phyloP scores from a whole-genome alignment of 306 rosid species.

The Lotus japonicus region DNA sequence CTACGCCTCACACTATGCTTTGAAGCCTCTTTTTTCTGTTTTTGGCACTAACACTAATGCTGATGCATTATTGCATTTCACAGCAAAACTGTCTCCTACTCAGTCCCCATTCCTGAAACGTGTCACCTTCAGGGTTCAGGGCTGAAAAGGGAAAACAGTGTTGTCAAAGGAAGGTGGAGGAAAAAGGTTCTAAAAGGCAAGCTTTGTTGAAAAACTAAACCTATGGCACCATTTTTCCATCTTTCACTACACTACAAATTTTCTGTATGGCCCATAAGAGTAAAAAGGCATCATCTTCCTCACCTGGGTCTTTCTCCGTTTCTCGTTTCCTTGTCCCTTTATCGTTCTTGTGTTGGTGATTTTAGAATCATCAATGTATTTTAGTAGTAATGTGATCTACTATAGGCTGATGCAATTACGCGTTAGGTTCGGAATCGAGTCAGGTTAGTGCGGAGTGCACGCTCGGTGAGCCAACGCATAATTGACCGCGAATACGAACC shows the following conservation, averaged over 20 bases:
- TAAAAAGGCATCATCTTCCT: background rate
- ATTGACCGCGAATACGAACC: no score
- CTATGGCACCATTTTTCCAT: background rate
- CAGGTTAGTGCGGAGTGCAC: no score
- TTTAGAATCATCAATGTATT: no score
- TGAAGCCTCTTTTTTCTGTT: background rate
- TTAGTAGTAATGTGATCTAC: no score
- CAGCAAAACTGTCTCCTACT: constrained; percentile 9
- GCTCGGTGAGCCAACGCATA: no score
- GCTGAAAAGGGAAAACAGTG: background rate
- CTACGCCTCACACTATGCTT: no score
- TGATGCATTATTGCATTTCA: constrained; percentile 24
- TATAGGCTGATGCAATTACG: no score
- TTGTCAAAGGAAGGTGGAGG: background rate
- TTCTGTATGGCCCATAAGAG: background rate
- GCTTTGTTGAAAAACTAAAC: background rate
- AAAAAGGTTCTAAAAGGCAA: background rate
- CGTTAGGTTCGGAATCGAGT: no score
- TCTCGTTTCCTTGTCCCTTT: background rate
- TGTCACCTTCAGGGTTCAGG: background rate
- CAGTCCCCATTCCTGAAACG: background rate
- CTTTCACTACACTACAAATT: background rate
- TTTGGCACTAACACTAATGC: constrained; percentile 26
- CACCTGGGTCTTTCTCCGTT: background rate
- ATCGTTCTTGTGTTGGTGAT: no score